These are phyloP conservation scores for Linnemannia exigua DNA, from an alignment of 192 early-diverging fungal species.

Conservation along the genomic window DNA sequence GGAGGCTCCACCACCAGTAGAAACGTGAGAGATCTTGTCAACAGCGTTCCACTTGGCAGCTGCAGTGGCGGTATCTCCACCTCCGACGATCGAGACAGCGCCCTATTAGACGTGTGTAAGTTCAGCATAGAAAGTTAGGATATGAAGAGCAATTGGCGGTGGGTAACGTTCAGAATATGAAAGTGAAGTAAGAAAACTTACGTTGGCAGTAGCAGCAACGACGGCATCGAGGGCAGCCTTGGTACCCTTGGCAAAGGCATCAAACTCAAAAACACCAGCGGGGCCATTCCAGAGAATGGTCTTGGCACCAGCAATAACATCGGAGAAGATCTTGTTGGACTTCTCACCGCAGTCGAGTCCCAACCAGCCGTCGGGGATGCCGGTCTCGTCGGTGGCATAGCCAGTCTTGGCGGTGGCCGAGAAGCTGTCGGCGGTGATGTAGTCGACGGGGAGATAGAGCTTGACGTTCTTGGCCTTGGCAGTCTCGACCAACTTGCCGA, in stretches of 20 bases:
- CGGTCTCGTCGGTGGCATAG: conserved; percentile 87
- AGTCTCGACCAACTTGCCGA: conserved; percentile 85
- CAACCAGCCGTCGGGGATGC: conserved; percentile 92
- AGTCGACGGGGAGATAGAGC: conserved; percentile 93
- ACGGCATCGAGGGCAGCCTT: conserved; percentile 89
- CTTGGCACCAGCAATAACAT: conserved; percentile 81
- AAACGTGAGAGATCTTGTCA: conserved; percentile 92
- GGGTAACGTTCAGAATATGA: not conserved
- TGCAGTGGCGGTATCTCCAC: conserved; percentile 98
- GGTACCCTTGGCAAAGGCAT: conserved; percentile 91
- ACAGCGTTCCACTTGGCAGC: conserved; percentile 89
- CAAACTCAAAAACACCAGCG: conserved; percentile 98
- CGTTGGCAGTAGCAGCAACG: conserved; percentile 81
- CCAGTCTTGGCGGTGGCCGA: conserved; percentile 85
- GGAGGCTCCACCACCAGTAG: conserved; percentile 96
- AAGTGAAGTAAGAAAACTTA: not conserved
- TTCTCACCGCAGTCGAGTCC: conserved; percentile 93
- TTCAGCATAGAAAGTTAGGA: not conserved
- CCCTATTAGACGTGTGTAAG: conserved; percentile 52
- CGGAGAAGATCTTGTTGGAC: conserved; percentile 79
- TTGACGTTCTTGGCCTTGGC: conserved; percentile 92
- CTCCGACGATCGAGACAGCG: conserved; percentile 94
- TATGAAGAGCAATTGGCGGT: not conserved
- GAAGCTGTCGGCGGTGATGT: conserved; percentile 91
- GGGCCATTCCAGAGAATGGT: conserved; percentile 99